These are phyloP conservation scores for Gastrolobium bilobum DNA, from an alignment of 306 rosid species.

Conservation along the genomic window DNA sequence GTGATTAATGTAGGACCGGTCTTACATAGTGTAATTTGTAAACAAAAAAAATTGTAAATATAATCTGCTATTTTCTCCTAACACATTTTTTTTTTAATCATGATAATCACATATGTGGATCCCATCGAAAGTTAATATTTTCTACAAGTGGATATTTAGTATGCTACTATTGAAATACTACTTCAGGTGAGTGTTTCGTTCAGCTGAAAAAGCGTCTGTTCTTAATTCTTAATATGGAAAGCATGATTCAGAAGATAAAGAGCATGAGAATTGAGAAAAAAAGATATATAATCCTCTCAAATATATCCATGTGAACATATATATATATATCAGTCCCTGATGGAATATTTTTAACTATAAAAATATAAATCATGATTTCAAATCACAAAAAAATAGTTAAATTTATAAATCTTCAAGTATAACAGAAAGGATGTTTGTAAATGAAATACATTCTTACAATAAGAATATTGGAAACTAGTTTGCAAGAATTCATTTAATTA, in stretches of 20 bases:
- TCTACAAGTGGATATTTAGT: not conserved
- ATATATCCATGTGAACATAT: not conserved
- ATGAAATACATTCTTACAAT: not conserved
- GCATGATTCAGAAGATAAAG: not conserved
- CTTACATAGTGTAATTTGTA: no score
- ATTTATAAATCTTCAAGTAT: not conserved
- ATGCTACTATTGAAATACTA: not conserved
- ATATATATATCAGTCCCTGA: not conserved
- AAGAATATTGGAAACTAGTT: not conserved
- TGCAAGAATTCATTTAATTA: not conserved
- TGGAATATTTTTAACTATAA: not conserved
- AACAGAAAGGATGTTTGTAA: not conserved
- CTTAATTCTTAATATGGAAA: not conserved
- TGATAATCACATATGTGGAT: constrained; percentile 1
- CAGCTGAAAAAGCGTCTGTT: not conserved
- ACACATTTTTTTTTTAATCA: constrained; percentile 1
- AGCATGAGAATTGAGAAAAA: constrained; percentile 1
- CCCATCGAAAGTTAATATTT: not conserved
- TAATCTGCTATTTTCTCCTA: no score
- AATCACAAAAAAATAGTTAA: not conserved
- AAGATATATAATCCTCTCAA: not conserved
- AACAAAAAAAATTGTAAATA: no score
- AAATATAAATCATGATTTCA: not conserved
- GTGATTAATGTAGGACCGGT: no score
- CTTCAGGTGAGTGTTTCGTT: not conserved